Percentiles rank a stretch among this genome's conserved stretches.
Evolutionary conservation across 352 stramenopile species (phyloP).

Genomic region (Elongisporangium anandrum): DNA sequence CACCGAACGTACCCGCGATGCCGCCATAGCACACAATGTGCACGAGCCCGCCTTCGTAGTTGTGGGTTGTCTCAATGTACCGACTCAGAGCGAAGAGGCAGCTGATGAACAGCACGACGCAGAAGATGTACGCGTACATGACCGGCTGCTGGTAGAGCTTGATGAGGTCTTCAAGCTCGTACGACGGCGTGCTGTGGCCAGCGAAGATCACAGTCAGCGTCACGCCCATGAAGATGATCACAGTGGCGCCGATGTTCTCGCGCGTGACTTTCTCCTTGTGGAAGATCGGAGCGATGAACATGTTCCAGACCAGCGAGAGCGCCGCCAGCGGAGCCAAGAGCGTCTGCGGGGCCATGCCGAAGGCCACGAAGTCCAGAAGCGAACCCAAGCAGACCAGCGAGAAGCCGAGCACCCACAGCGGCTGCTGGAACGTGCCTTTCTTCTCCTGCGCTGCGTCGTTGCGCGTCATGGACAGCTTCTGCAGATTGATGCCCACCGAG

Average conservation of each 20-base stretch:
- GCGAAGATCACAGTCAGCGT: conserved; percentile 89
- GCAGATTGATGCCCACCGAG: conserved; percentile 88
- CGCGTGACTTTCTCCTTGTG: conserved; percentile 86
- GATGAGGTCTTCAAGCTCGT: conserved; percentile 85
- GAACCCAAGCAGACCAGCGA: conserved; percentile 76
- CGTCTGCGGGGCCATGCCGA: conserved; percentile 89
- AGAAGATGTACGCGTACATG: conserved; percentile 84
- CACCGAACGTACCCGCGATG: conserved; percentile 86
- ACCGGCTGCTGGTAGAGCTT: conserved; percentile 69
- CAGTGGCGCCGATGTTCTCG: conserved; percentile 76
- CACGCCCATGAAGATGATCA: conserved; percentile 87
- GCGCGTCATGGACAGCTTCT: conserved; percentile 86
- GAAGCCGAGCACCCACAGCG: conserved; percentile 88
- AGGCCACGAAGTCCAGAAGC: conserved; percentile 88
- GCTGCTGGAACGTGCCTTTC: conserved; percentile 79
- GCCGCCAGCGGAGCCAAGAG: conserved; percentile 86
- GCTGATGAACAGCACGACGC: conserved; percentile 64
- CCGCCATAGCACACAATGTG: conserved; percentile 87
- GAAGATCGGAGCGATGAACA: conserved; percentile 88
- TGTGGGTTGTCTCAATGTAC: conserved; percentile 74
- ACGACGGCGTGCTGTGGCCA: conserved; percentile 79
- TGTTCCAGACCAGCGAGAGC: conserved; percentile 90
- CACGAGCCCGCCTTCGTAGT: conserved; percentile 59
- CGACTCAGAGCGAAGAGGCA: conserved; percentile 54
- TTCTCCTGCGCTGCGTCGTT: conserved; percentile 65